These are phyloP conservation scores for Hortiboletus flavorubellus DNA, from an alignment of 768 basidiomycete genomes.

Conservation along the genomic window DNA sequence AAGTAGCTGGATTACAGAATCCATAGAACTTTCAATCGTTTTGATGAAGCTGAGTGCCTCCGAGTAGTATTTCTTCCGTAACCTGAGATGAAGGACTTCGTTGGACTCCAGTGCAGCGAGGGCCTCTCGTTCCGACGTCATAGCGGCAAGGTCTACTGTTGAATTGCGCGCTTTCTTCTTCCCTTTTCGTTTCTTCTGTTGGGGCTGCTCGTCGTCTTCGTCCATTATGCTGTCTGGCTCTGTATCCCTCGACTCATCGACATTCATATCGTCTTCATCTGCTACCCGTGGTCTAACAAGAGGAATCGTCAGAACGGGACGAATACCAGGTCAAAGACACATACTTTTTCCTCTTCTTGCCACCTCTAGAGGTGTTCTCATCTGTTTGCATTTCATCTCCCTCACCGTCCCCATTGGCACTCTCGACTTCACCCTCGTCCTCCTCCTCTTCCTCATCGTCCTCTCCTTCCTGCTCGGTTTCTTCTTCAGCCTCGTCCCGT, in stretches of 20 bases:
- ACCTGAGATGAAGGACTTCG: constrained; percentile 59
- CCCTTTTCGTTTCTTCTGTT: constrained; percentile 41
- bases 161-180: constrained; percentile 60
- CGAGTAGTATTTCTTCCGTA: constrained; percentile 82
- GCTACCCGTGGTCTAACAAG: constrained; percentile 20
- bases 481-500: constrained; percentile 36
- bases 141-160: constrained; percentile 63
- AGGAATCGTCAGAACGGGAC: constrained; percentile 7
- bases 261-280: constrained; percentile 54
- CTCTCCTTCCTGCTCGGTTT: constrained; percentile 32
- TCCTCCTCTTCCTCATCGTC: constrained; percentile 35
- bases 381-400: constrained; percentile 35
- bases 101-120: constrained; percentile 66
- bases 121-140: constrained; percentile 68
- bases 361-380: constrained; percentile 22
- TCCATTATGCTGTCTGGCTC: constrained; percentile 38
- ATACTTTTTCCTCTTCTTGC: constrained; percentile 34
- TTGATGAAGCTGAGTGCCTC: constrained; percentile 86
- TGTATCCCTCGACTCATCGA: constrained; percentile 43
- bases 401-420: constrained; percentile 22
- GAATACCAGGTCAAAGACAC: not conserved
- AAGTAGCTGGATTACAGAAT: constrained; percentile 69
- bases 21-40: constrained; percentile 63
- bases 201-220: constrained; percentile 33
- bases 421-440: constrained; percentile 37